Base-by-base conservation (phyloP, 2,329 filamentous ascomycete genomes). In the Epicoccum nigrum region DNA sequence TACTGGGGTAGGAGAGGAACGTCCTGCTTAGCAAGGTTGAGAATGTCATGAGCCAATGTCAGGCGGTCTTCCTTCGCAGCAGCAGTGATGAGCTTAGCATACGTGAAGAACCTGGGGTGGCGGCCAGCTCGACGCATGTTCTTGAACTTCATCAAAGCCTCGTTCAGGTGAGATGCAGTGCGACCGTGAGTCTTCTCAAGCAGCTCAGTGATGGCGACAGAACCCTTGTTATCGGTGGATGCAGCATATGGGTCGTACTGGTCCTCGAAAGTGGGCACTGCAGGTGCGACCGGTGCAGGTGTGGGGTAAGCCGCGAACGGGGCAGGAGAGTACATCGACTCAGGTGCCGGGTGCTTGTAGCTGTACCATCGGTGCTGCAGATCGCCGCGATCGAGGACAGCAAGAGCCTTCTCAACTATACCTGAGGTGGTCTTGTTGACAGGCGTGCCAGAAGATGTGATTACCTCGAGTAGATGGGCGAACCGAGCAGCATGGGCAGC, bases 31-130 rank as follows among this genome's bases (percentile, higher is more conserved):
- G 94, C 94, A 85, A 96, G 95, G 61, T 84, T 86, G 25, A 97
- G 81, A 43, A 99, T 89, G 56, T 97, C 92, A 59, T 92, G 85
- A 67, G 90, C 92, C 39, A 95, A 76, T 44, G 89, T 87, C 74
- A 90, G 84, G 68, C 92, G 91, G 66, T 89, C 84, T 58, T 92
- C 87, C 67, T 93, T 91, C 45, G 92, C 90, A 58, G 93, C 92
- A 51, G 90, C 89, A 39, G 88, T 87, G 67, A 99, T 96, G 60
- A 99, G 81, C 81, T 97, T 97, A 41, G 92, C 92, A 65, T 97
- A 97, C 1, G 92, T 96, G 73, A 96, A 94, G 77, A 97, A 97
- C 54, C 93, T 86, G 44, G 93, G 92, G 71, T 97, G 92, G 69
- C 92, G 87, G 57, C 93, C 92, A 67, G 90, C 85, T 52, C 92